Evolutionary conservation across 345 rosid species (phyloP).

Genomic region (Citropsis articulata): DNA sequence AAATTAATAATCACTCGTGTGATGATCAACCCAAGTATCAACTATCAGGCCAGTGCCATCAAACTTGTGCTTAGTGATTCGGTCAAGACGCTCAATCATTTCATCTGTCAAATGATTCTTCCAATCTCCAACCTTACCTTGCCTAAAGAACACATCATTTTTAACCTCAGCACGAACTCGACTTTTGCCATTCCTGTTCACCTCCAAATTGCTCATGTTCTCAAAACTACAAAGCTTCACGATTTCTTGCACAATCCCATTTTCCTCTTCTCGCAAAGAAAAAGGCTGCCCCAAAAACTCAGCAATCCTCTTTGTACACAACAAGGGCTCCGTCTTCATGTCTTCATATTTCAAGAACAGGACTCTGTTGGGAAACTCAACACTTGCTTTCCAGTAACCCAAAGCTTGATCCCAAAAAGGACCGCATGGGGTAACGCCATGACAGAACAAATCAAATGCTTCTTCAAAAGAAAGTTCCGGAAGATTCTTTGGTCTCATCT

Average conservation of each 20-base stretch:
- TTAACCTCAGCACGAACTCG: not conserved
- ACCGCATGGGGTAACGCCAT: constrained; percentile 1
- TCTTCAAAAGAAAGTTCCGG: not conserved
- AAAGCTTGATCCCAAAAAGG: constrained; percentile 14
- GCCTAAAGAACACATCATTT: not conserved
- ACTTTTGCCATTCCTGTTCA: not conserved
- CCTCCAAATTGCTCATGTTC: not conserved
- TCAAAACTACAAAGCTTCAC: not conserved
- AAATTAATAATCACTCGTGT: too few species aligned
- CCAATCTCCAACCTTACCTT: constrained; percentile 8
- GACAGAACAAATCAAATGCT: constrained; percentile 16
- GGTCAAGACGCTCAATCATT: not conserved
- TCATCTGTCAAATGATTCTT: not conserved
- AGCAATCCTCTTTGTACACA: not conserved
- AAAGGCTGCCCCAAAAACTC: not conserved
- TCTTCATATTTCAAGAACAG: constrained; percentile 18
- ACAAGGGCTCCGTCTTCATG: not conserved
- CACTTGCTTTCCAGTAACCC: constrained; percentile 9
- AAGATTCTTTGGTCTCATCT: not conserved
- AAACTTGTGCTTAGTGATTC: not conserved
- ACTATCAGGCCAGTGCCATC: not conserved
- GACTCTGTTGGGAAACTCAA: not conserved
- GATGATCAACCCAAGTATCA: too few species aligned
- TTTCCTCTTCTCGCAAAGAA: not conserved
- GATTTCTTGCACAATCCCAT: not conserved